Percentiles rank a stretch among this genome's conserved stretches.
Conservation (phyloP, 1,284 basidiomycete species). For the Ceratobasidium sp. region DNA sequence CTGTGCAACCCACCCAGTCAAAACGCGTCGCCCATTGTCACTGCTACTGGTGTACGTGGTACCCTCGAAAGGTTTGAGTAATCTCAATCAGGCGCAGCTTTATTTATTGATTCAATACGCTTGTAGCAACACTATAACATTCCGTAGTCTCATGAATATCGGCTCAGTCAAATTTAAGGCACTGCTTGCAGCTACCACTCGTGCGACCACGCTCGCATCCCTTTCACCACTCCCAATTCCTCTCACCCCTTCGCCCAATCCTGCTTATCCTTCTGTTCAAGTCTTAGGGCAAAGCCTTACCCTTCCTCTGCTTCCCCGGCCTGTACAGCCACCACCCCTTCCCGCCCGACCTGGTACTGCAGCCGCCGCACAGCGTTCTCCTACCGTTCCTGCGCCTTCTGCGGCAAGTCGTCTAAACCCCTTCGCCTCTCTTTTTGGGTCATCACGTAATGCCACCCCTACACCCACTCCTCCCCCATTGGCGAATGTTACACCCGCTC, state of each 20-base stretch:
- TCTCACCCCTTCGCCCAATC: slow-evolving; percentile 53
- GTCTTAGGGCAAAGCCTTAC: slow-evolving; percentile 66
- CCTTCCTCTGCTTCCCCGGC: slow-evolving; percentile 76
- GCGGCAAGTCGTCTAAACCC: slow-evolving; percentile 65
- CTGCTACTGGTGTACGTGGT: slow-evolving; percentile 85
- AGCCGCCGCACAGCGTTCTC: slow-evolving; percentile 31
- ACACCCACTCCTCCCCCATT: slow-evolving; percentile 54
- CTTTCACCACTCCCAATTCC: slow-evolving; percentile 65
- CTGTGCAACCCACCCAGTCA: slow-evolving; percentile 68
- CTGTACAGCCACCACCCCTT: slow-evolving; percentile 57
- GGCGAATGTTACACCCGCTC: slow-evolving; percentile 47
- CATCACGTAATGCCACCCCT: slow-evolving; percentile 57
- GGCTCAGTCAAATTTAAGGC: slow-evolving; percentile 72
- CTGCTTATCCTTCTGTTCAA: slow-evolving; percentile 68
- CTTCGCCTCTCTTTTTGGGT: slow-evolving; percentile 76
- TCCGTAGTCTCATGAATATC: slow-evolving; percentile 75
- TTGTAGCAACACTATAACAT: slow-evolving; percentile 68
- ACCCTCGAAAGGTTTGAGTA: slow-evolving; percentile 66
- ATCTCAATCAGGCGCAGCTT: slow-evolving; percentile 38
- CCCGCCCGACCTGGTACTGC: slow-evolving; percentile 67
- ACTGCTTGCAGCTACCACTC: slow-evolving; percentile 68
- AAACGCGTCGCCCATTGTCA: slow-evolving; percentile 70
- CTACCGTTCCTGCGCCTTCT: slow-evolving; percentile 50
- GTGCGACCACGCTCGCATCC: slow-evolving; percentile 65
- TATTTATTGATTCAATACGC: slow-evolving; percentile 6